Evolutionary conservation across 352 stramenopile genomes (phyloP), one percentile per base, ranked within the genome.

Genomic region (Pythium apleroticum): DNA sequence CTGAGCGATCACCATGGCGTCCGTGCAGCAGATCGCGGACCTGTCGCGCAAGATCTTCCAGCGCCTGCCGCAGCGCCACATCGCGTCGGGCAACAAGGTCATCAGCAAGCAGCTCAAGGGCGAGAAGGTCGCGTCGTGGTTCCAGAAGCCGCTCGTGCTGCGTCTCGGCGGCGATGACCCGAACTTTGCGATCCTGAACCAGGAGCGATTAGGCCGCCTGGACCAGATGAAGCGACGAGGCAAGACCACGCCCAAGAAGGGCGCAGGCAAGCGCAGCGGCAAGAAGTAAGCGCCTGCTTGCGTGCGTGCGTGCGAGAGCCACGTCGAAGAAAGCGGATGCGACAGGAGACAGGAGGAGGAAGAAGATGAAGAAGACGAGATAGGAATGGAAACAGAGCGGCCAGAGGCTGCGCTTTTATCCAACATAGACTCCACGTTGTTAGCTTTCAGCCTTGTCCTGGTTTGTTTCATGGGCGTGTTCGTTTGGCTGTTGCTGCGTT

Each of bases 81-180:
- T 73, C 25, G 69, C 78, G 63, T 93, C 86, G 49, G 86, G 86
- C 69, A 95, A 93, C 74, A 95, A 95, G 74, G 78, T 95, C 43
- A 92, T 95, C 74, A 92, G 83, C 73, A 92, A 92, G 78, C 83
- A 93, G 76, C 78, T 95, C 46, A 90, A 90, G 76, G 86, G 86
- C 53, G 86, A 95, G 37, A 93, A 91, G 74, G 73, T 95, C 12
- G 86, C 80, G 27, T 88, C 78, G 54, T 95, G 86, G 86, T 95
- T 95, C 72, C 86, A 89, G 67, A 95, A 95, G 75, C 86, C 86
- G 28, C 72, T 95, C 28, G 62, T 73, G 52, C 66, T 91, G 68
- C 81, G 83, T 72, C 71, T 93, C 20, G 84, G 84, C 67, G 78
- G 84, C 52, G 82, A 95, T 70, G 86, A 93, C 76, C 84, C 86